Percentiles rank a stretch among this genome's conserved stretches.
Evolutionary conservation across 345 rosid species (phyloP).

Genomic region (Murraya paniculata): DNA sequence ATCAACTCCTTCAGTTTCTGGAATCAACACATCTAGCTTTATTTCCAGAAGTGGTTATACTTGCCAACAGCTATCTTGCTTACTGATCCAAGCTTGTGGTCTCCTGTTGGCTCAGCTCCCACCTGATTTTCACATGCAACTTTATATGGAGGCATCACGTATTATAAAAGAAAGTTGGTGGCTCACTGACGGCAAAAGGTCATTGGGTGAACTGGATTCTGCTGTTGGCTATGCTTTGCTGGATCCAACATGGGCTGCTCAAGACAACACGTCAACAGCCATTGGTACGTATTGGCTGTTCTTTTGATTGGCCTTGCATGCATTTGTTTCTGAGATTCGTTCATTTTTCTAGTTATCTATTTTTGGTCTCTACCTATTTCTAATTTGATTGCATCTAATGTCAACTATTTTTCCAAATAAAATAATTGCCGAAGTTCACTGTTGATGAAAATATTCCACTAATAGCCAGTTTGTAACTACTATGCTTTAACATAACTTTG

Average conservation of each 20-base stretch:
- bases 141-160: constrained; percentile 81
- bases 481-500: not conserved
- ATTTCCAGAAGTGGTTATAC: constrained; percentile 94
- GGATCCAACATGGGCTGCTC: constrained; percentile 99
- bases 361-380: constrained; percentile 1
- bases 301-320: not conserved
- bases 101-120: constrained; percentile 95
- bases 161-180: constrained; percentile 92
- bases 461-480: not conserved
- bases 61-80: constrained; percentile 93
- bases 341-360: not conserved
- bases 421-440: not conserved
- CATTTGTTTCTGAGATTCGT: not conserved
- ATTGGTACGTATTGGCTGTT: constrained; percentile 50
- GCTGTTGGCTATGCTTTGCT: constrained; percentile 93
- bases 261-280: constrained; percentile 95
- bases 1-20: constrained; percentile 71
- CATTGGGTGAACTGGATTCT: constrained; percentile 73
- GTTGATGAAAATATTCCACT: not conserved
- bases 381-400: not conserved
- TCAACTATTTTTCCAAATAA: not conserved
- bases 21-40: constrained; percentile 80
- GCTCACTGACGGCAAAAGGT: constrained; percentile 82
- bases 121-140: constrained; percentile 75
- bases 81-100: constrained; percentile 96